A percentile compares a stretch with the other conserved stretches of the same genome.
Conservation (phyloP, 106 monocot species). For the Dioscorea dumetorum region DNA sequence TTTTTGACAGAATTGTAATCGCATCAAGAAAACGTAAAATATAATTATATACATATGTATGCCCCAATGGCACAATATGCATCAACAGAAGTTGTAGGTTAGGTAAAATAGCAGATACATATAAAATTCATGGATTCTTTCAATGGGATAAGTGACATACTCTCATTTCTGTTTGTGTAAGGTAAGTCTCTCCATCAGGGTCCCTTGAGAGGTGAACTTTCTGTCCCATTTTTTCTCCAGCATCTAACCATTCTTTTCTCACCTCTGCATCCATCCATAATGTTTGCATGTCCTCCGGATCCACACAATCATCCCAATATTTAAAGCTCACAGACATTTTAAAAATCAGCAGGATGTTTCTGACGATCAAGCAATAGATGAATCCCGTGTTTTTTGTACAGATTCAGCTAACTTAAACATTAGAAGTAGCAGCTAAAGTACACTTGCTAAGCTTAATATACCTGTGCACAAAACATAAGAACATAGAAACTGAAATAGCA, state of each 20-base stretch:
- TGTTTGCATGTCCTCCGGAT: constrained; percentile 58
- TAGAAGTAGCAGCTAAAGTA: neutral
- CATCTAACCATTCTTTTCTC: constrained; percentile 84
- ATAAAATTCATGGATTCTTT: neutral
- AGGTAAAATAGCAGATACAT: neutral
- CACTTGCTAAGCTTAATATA: neutral
- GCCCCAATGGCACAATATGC: neutral
- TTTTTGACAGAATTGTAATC: neutral
- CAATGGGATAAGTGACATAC: constrained; percentile 16
- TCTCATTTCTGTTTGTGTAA: constrained; percentile 93
- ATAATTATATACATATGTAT: neutral
- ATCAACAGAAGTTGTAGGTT: neutral
- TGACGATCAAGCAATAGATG: neutral
- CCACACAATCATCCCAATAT: constrained; percentile 92
- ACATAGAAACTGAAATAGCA: neutral
- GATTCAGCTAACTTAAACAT: neutral
- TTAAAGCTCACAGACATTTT: constrained; percentile 58
- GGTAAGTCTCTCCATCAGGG: constrained; percentile 81
- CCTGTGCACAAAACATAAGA: neutral
- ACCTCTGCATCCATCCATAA: constrained; percentile 79
- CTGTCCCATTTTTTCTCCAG: constrained; percentile 53
- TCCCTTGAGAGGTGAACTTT: constrained; percentile 89
- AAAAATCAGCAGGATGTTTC: neutral
- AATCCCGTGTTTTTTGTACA: neutral
- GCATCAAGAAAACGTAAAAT: neutral